These are phyloP conservation scores for Naganishia vishniacii DNA, from an alignment of 768 basidiomycete genomes.

Conservation along the genomic window DNA sequence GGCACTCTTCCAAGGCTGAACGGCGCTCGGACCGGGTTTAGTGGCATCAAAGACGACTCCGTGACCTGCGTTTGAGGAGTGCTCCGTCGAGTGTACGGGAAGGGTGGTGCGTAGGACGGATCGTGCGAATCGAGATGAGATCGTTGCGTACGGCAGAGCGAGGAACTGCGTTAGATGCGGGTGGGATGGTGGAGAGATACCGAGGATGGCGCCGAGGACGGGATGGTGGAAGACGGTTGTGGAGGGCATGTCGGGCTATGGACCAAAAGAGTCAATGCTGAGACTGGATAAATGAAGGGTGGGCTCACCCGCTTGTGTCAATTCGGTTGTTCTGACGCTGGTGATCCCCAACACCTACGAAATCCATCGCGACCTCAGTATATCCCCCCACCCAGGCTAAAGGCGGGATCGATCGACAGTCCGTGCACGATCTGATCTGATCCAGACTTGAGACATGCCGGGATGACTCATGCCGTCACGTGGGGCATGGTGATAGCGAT, in stretches of 20 bases:
- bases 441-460: too few relatives aligned
- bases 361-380: too few relatives aligned
- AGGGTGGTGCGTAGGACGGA: not conserved
- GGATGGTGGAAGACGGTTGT: constrained; percentile 3
- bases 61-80: not conserved
- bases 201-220: constrained; percentile 2
- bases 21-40: not conserved
- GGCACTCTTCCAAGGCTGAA: constrained; percentile 14
- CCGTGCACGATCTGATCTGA: too few relatives aligned
- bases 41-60: constrained; percentile 1
- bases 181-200: not conserved
- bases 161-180: constrained; percentile 3
- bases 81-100: not conserved
- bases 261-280: too few relatives aligned
- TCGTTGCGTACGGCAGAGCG: constrained; percentile 10
- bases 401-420: too few relatives aligned
- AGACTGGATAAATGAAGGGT: too few relatives aligned
- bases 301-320: too few relatives aligned
- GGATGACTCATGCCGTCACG: too few relatives aligned
- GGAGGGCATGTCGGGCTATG: constrained; percentile 3
- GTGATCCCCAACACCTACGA: too few relatives aligned
- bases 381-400: too few relatives aligned
- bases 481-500: too few relatives aligned
- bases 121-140: constrained; percentile 5
- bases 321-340: too few relatives aligned